Percentiles rank a stretch among this genome's conserved stretches.
Evolutionary conservation across 108 stramenopile species (phyloP).

Genomic region (Cyclostephanos invisitatus): DNA sequence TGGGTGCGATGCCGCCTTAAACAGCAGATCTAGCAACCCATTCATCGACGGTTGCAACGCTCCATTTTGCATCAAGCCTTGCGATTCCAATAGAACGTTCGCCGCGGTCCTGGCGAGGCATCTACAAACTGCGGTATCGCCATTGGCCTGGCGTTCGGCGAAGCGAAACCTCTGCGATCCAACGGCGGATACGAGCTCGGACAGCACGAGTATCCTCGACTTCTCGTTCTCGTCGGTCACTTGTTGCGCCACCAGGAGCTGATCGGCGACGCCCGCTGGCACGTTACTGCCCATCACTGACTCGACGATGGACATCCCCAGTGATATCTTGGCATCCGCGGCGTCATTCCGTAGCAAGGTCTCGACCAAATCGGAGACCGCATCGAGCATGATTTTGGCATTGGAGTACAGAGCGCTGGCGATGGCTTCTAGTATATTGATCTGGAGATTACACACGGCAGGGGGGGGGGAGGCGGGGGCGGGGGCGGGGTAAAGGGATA

Average conservation of each 20-base stretch:
- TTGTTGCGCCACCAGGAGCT: slow-evolving; percentile 22
- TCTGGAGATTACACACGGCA: slow-evolving; percentile 36
- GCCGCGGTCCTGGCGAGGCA: slow-evolving; percentile 55
- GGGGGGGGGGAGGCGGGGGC: background rate
- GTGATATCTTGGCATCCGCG: slow-evolving; percentile 20
- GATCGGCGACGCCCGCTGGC: slow-evolving; percentile 13
- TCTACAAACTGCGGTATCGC: slow-evolving; percentile 50
- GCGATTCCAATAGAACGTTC: slow-evolving; percentile 33
- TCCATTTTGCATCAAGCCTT: slow-evolving; percentile 31
- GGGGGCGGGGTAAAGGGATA: too few relatives aligned
- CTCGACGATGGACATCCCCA: slow-evolving; percentile 38
- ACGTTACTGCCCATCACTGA: slow-evolving; percentile 18
- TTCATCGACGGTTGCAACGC: slow-evolving; percentile 26
- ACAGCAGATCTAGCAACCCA: slow-evolving; percentile 64
- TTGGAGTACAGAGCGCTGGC: slow-evolving; percentile 78
- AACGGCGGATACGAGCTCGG: slow-evolving; percentile 65
- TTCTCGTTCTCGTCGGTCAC: slow-evolving; percentile 52
- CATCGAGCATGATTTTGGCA: slow-evolving; percentile 61
- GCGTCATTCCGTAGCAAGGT: slow-evolving; percentile 37
- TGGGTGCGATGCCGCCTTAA: slow-evolving; percentile 68
- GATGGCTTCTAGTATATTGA: slow-evolving; percentile 65
- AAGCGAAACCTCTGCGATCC: slow-evolving; percentile 78
- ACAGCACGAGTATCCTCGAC: slow-evolving; percentile 55
- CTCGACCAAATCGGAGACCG: slow-evolving; percentile 74
- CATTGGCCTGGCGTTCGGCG: slow-evolving; percentile 52